Evolutionary conservation across 1,139 yeast genomes (phyloP).

Genomic region (Candida sp.): DNA sequence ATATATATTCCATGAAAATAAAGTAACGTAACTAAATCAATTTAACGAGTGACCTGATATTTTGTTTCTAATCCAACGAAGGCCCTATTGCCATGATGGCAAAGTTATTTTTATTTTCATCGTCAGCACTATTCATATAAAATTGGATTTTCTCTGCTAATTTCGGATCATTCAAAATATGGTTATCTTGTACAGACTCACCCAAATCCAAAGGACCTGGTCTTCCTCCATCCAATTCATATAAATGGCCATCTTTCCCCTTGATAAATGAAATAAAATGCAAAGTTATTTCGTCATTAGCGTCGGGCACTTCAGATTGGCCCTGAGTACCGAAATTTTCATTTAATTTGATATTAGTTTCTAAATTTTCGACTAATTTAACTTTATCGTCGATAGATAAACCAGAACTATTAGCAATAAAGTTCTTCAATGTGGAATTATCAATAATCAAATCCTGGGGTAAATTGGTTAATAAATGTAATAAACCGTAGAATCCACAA

Average conservation of each 20-base stretch:
- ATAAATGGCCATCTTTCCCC: constrained; percentile 55
- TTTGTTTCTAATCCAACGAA: constrained; percentile 27
- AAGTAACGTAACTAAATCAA: background rate
- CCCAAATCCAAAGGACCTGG: constrained; percentile 74
- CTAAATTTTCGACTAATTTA: constrained; percentile 52
- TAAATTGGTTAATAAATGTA: constrained; percentile 72
- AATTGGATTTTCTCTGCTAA: constrained; percentile 56
- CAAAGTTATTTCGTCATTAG: constrained; percentile 58
- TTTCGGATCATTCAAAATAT: constrained; percentile 48
- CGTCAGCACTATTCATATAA: constrained; percentile 64
- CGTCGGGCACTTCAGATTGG: constrained; percentile 75
- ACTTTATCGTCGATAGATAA: constrained; percentile 31
- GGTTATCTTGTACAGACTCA: constrained; percentile 23
- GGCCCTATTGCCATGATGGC: constrained; percentile 71
- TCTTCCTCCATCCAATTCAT: constrained; percentile 89
- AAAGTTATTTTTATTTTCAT: constrained; percentile 55
- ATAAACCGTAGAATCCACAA: constrained; percentile 87
- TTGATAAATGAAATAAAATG: constrained; percentile 80
- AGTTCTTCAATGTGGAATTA: constrained; percentile 28
- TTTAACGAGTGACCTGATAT: background rate
- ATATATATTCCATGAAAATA: too few relatives aligned
- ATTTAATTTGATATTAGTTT: constrained; percentile 44
- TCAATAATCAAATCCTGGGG: constrained; percentile 40
- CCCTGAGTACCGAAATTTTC: constrained; percentile 64
- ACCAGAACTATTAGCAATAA: constrained; percentile 17